Conservation (phyloP, 768 basidiomycete genomes). For the Macrolepiota fuliginosa region DNA sequence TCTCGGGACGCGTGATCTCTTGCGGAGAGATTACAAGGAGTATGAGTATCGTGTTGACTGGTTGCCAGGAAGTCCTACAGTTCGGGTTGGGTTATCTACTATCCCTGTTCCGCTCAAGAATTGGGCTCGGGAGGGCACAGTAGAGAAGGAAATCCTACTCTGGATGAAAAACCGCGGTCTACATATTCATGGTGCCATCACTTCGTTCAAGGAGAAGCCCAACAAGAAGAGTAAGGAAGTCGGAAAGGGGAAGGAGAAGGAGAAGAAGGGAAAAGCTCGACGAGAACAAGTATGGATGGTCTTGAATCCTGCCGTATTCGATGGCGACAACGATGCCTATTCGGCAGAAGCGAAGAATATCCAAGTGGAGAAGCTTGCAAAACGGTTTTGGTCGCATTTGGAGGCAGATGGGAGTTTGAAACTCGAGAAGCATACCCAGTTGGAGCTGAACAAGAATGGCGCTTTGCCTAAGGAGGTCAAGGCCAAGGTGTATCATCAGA, state of each 20-base stretch:
- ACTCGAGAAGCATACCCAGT: slow-evolving; percentile 47
- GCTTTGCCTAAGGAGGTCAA: slow-evolving; percentile 30
- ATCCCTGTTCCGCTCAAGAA: slow-evolving; percentile 68
- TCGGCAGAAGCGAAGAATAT: slow-evolving; percentile 14
- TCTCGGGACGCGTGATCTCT: slow-evolving; percentile 70
- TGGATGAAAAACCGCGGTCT: slow-evolving; percentile 72
- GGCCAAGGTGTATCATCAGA: slow-evolving; percentile 62
- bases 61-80: slow-evolving; percentile 29
- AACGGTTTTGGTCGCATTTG: slow-evolving; percentile 54
- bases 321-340: slow-evolving; percentile 2
- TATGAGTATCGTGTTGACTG: slow-evolving; percentile 55
- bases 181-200: slow-evolving; percentile 75
- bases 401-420: slow-evolving; percentile 52
- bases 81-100: slow-evolving; percentile 77
- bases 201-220: slow-evolving; percentile 49
- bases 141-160: slow-evolving; percentile 35
- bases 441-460: slow-evolving; percentile 26
- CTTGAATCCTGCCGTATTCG: slow-evolving; percentile 27
- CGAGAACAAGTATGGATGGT: slow-evolving; percentile 42
- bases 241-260: slow-evolving; percentile 19
- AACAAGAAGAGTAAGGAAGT: slow-evolving; percentile 33
- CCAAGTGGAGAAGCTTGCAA: slow-evolving; percentile 40
- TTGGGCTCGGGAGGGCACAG: slow-evolving; percentile 47
- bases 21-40: slow-evolving; percentile 96
- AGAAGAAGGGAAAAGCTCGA: slow-evolving; percentile 32